Percentiles rank a stretch among this genome's conserved stretches.
phyloP scores from a whole-genome alignment of 305 asterid species.

The Solanum hybrid region DNA sequence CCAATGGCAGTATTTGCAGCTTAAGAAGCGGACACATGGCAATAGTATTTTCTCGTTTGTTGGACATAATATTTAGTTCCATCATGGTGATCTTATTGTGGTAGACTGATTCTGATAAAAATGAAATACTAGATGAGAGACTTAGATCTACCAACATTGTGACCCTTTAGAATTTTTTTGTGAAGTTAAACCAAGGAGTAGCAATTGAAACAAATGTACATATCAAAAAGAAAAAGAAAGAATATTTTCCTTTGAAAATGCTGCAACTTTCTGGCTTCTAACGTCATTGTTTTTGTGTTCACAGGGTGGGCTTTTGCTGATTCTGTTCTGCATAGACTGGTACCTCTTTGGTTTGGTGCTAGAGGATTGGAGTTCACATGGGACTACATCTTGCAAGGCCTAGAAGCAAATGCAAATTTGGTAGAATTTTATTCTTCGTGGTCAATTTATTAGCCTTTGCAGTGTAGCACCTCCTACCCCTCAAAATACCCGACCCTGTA shows the following conservation, averaged over 20 bases:
- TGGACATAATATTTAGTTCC: not conserved
- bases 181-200: not conserved
- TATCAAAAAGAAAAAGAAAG: not conserved
- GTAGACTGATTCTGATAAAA: not conserved
- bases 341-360: conserved; percentile 98
- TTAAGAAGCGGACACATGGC: not conserved
- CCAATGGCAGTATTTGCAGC: not conserved
- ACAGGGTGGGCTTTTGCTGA: conserved; percentile 99
- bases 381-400: conserved; percentile 91
- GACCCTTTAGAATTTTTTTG: not conserved
- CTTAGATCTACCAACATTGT: not conserved
- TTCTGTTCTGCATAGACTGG: conserved; percentile 88
- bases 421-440: conserved; percentile 24
- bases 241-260: not conserved
- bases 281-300: conserved; percentile 1
- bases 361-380: conserved; percentile 96
- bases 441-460: not conserved
- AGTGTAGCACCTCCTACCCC: not conserved
- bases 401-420: conserved; percentile 94
- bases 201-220: not conserved
- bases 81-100: not conserved
- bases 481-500: not conserved
- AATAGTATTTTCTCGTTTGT: not conserved
- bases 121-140: not conserved
- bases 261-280: not conserved